phyloP scores from a whole-genome alignment of 176 grass and related monocot species.

The Avena atlantica region DNA sequence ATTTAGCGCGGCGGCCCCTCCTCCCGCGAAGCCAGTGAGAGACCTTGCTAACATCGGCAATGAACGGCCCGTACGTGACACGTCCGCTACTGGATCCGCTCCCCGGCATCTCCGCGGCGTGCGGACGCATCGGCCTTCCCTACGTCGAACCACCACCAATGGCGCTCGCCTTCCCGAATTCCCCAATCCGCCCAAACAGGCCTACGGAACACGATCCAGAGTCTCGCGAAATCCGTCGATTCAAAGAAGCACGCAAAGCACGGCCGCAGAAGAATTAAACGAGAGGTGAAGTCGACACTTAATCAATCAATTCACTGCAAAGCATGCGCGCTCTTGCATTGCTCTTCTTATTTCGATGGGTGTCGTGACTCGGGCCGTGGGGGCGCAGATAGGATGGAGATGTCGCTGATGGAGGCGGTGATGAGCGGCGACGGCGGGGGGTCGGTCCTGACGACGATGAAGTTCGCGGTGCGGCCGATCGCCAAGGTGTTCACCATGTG shows the following conservation, averaged over 20 bases:
- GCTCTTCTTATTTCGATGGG: not conserved
- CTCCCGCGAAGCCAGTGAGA: too few species aligned
- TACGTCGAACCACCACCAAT: not conserved
- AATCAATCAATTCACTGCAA: not conserved
- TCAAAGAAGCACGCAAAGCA: not conserved
- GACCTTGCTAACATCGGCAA: too few species aligned
- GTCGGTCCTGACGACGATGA: constrained; percentile 56
- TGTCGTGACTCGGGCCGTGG: not conserved
- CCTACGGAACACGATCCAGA: not conserved
- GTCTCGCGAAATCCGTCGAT: not conserved
- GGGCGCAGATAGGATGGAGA: constrained; percentile 29
- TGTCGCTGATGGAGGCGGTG: constrained; percentile 43
- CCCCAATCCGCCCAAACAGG: not conserved
- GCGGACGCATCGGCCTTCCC: not conserved
- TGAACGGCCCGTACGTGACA: too few species aligned
- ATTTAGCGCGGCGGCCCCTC: too few species aligned
- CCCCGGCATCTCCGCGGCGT: constrained; percentile 3
- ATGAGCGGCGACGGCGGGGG: constrained; percentile 32
- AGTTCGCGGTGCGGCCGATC: constrained; percentile 68
- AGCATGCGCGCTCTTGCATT: not conserved
- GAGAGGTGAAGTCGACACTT: not conserved
- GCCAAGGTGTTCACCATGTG: constrained; percentile 82
- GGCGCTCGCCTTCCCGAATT: not conserved
- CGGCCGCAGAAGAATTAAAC: not conserved
- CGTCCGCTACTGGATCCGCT: not conserved